These are phyloP conservation scores for Luffa acutangula DNA, from an alignment of 306 rosid species.

Conservation along the genomic window DNA sequence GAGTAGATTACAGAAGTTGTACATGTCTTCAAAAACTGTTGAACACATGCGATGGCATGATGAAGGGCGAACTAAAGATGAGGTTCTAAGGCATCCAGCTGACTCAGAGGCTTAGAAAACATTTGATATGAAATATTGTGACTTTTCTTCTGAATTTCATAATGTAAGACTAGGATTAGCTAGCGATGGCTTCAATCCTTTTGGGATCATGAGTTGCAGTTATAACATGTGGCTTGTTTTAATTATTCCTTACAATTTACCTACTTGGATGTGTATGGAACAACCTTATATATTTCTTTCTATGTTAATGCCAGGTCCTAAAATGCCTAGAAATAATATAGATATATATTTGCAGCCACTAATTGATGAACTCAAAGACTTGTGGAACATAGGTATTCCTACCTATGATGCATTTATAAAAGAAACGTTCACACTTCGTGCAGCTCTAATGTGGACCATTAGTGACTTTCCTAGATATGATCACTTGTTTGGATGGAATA, in stretches of 20 bases:
- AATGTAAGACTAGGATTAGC: neutral
- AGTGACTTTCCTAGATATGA: too few species aligned
- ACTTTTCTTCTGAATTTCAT: too few species aligned
- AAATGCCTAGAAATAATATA: too few species aligned
- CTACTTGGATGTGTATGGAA: neutral
- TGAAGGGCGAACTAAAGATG: neutral
- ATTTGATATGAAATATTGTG: neutral
- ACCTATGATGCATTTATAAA: too few species aligned
- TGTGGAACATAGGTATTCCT: too few species aligned
- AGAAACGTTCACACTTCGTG: too few species aligned
- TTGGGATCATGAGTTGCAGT: neutral
- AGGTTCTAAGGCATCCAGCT: neutral
- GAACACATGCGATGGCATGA: neutral
- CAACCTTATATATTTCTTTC: too few species aligned
- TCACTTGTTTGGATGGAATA: too few species aligned
- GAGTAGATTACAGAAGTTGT: neutral
- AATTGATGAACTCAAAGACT: too few species aligned
- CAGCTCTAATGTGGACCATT: too few species aligned
- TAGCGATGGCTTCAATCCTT: neutral
- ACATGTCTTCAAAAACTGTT: neutral
- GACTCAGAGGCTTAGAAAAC: neutral
- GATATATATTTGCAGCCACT: too few species aligned
- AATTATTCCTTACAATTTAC: neutral
- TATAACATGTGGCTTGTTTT: neutral
- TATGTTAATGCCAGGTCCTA: too few species aligned